A percentile compares a stretch with the other conserved stretches of the same genome.
Conservation (phyloP, 768 basidiomycete genomes). For the Lactarius sp. region DNA sequence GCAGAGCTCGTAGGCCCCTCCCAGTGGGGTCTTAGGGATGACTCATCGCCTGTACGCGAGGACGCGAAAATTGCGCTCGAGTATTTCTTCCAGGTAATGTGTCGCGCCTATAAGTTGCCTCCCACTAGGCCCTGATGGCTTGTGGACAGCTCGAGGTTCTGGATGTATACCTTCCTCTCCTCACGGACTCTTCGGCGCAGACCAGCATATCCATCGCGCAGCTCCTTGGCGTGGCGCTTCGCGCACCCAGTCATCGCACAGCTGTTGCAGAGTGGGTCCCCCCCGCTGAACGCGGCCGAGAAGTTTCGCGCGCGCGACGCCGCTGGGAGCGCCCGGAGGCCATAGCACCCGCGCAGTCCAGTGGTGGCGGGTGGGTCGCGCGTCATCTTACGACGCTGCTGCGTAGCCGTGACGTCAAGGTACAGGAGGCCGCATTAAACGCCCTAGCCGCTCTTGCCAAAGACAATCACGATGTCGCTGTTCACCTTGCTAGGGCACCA, state of each 20-base stretch:
- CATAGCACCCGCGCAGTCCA: slow-evolving; percentile 33
- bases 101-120: not conserved
- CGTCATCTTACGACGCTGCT: slow-evolving; percentile 47
- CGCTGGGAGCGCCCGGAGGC: slow-evolving; percentile 68
- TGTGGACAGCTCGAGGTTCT: slow-evolving; percentile 48
- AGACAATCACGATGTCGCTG: slow-evolving; percentile 54
- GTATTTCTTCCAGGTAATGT: slow-evolving; percentile 53
- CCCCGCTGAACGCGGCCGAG: slow-evolving; percentile 47
- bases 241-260: slow-evolving; percentile 45
- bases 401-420: slow-evolving; percentile 50
- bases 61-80: slow-evolving; percentile 57
- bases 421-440: slow-evolving; percentile 59
- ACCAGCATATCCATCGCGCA: slow-evolving; percentile 51
- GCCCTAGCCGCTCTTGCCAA: slow-evolving; percentile 64
- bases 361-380: slow-evolving; percentile 55
- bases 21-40: slow-evolving; percentile 56
- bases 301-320: slow-evolving; percentile 48
- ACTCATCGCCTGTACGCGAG: slow-evolving; percentile 37
- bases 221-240: slow-evolving; percentile 49
- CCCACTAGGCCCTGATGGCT: slow-evolving; percentile 9
- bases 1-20: slow-evolving; percentile 69
- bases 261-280: slow-evolving; percentile 61
- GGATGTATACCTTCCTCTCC: slow-evolving; percentile 63
- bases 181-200: slow-evolving; percentile 42
- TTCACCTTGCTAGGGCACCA: slow-evolving; percentile 40